A percentile compares a stretch with the other conserved stretches of the same genome.
Evolutionary conservation across 495 filamentous ascomycete genomes (phyloP).

Genomic region (Penicillium alfredii): DNA sequence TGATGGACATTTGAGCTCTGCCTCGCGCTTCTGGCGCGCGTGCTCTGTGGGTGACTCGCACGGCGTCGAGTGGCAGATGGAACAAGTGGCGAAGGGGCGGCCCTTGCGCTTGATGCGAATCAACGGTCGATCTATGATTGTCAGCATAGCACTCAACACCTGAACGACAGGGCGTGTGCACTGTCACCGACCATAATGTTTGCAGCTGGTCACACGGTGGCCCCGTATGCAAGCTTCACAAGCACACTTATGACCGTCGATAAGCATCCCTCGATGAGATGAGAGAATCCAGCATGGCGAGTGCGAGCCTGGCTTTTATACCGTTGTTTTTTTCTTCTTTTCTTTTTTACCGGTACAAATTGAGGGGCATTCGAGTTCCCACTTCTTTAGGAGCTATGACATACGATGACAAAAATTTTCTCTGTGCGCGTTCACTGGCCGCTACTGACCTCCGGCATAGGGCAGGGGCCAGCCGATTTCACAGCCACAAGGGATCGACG

Average conservation of each 20-base stretch:
- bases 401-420: constrained; percentile 12
- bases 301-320: constrained; percentile 14
- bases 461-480: constrained; percentile 1
- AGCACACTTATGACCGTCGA: constrained; percentile 82
- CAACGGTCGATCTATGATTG: constrained; percentile 80
- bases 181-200: constrained; percentile 41
- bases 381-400: constrained; percentile 16
- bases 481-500: constrained; percentile 27
- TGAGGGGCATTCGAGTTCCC: constrained; percentile 11
- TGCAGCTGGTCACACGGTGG: constrained; percentile 65
- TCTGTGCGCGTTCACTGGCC: constrained; percentile 5
- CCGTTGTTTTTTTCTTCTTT: neutral
- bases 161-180: constrained; percentile 20
- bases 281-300: too few species aligned
- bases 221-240: constrained; percentile 92
- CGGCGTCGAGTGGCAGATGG: constrained; percentile 83
- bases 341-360: too few species aligned
- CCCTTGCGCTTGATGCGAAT: constrained; percentile 96
- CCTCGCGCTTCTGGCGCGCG: constrained; percentile 88
- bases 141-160: too few species aligned
- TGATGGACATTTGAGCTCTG: constrained; percentile 57
- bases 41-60: constrained; percentile 88
- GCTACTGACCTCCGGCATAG: neutral
- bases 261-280: constrained; percentile 57
- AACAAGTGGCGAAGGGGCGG: constrained; percentile 92